Evolutionary conservation across 495 filamentous ascomycete genomes (phyloP).

Genomic region (Hypoxylon trugodes): DNA sequence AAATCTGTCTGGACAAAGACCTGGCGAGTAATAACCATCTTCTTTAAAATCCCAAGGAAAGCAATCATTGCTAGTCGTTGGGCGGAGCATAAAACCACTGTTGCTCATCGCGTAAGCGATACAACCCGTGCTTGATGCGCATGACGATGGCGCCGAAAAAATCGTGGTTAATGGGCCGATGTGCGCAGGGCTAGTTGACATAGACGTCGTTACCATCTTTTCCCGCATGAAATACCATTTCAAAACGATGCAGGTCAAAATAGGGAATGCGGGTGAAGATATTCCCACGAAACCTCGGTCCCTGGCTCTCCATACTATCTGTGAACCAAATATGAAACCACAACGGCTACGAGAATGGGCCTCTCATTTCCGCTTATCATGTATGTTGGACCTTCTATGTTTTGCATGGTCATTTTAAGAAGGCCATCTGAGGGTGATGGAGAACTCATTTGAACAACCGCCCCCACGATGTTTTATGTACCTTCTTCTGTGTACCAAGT

Average conservation of each 20-base stretch:
- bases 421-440: too few species aligned
- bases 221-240: too few species aligned
- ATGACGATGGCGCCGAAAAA: constrained; percentile 10
- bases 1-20: constrained; percentile 13
- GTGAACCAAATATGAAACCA: too few species aligned
- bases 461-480: background rate
- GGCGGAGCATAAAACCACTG: constrained; percentile 2
- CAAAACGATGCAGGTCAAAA: background rate
- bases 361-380: too few species aligned
- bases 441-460: background rate
- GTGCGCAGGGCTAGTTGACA: background rate
- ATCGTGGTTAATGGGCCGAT: constrained; percentile 19
- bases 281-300: too few species aligned
- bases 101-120: constrained; percentile 28
- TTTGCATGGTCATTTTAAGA: too few species aligned
- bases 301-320: too few species aligned
- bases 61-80: constrained; percentile 10
- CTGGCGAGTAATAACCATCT: constrained; percentile 26
- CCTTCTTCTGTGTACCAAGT: too few species aligned
- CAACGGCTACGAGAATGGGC: too few species aligned
- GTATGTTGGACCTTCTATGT: too few species aligned
- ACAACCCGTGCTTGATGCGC: constrained; percentile 53
- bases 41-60: constrained; percentile 11
- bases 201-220: constrained; percentile 1
- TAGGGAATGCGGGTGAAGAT: background rate